phyloP scores from a whole-genome alignment of 2,329 filamentous ascomycete genomes.

The Talaromyces sp. region DNA sequence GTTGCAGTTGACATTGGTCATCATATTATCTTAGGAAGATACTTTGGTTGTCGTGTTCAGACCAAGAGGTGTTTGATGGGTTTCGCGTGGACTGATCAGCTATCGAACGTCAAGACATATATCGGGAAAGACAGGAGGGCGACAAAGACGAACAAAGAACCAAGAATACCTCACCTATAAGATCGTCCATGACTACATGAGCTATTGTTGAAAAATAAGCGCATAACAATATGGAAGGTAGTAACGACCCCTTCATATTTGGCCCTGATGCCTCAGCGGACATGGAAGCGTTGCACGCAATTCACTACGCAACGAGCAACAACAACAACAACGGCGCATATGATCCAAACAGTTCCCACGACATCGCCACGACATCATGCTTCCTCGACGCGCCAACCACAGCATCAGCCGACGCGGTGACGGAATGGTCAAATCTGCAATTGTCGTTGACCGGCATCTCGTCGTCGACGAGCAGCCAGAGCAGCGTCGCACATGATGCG shows the following conservation, averaged over 20 bases:
- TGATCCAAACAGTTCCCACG: not conserved
- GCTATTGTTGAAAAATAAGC: not conserved
- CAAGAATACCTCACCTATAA: not conserved
- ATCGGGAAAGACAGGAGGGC: no score
- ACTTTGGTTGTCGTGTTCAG: not conserved
- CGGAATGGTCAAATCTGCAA: constrained; percentile 12
- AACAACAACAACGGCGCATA: not conserved
- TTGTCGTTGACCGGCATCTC: not conserved
- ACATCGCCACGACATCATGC: not conserved
- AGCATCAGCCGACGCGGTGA: not conserved
- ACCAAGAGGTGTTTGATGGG: no score
- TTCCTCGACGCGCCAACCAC: not conserved
- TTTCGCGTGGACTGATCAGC: not conserved
- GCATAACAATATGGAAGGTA: not conserved
- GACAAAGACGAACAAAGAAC: not conserved
- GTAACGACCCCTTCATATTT: constrained; percentile 6
- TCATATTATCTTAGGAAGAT: no score
- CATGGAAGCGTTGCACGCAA: not conserved
- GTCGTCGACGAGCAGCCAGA: not conserved
- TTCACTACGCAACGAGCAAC: not conserved
- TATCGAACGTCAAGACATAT: no score
- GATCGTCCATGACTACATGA: not conserved
- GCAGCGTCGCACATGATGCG: not conserved
- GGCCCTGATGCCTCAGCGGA: not conserved
- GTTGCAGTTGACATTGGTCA: not conserved